phyloP scores from a whole-genome alignment of 2,329 filamentous ascomycete genomes.

The Stemphylium vesicarium region DNA sequence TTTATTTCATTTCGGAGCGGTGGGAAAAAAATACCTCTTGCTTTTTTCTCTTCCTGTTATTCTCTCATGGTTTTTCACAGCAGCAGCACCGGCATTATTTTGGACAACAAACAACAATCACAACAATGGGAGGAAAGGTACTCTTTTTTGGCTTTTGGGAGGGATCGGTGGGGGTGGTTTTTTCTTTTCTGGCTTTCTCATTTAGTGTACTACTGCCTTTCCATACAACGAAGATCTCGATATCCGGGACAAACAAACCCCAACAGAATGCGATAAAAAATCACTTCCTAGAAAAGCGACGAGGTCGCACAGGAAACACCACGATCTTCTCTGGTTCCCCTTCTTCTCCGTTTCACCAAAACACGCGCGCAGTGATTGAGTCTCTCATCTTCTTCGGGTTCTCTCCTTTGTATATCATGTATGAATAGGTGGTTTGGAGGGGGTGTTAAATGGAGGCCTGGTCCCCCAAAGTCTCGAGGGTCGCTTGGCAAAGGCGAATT shows the following conservation, averaged over 20 bases:
- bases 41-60: slow-evolving; percentile 25
- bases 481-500: too few species aligned
- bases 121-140: slow-evolving; percentile 14
- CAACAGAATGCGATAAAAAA: slow-evolving; percentile 36
- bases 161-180: too few species aligned
- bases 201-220: slow-evolving; percentile 31
- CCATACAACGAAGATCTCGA: slow-evolving; percentile 24
- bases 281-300: slow-evolving; percentile 28
- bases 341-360: neutral
- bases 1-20: slow-evolving; percentile 28
- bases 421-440: neutral
- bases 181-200: neutral
- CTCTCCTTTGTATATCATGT: neutral
- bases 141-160: neutral
- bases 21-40: slow-evolving; percentile 32
- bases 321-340: neutral
- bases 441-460: neutral
- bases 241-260: slow-evolving; percentile 21
- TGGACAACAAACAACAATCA: slow-evolving; percentile 3
- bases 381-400: neutral
- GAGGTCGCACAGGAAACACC: slow-evolving; percentile 22
- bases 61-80: slow-evolving; percentile 5
- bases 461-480: too few species aligned
- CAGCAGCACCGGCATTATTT: slow-evolving; percentile 33
- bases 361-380: neutral